These are phyloP conservation scores for Starmerella ratchasimensis DNA, from an alignment of 805 yeast genomes.

Conservation along the genomic window DNA sequence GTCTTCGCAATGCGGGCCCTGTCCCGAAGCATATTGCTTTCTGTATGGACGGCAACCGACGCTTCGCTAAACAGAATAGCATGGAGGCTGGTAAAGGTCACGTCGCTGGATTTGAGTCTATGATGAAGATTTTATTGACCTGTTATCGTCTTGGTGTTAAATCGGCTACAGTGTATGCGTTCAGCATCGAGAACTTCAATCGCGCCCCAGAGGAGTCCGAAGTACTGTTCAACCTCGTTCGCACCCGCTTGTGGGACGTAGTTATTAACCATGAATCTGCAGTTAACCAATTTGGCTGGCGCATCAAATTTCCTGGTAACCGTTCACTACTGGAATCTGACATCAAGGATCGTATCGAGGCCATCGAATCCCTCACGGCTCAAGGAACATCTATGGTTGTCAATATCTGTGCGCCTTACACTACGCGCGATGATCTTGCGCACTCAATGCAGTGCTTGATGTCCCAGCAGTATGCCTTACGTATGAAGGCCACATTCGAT, in stretches of 20 bases:
- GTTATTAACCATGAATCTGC: slow-evolving; percentile 15
- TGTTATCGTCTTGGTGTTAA: slow-evolving; percentile 68
- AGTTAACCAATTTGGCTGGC: slow-evolving; percentile 44
- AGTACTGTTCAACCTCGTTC: slow-evolving; percentile 30
- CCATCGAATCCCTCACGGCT: slow-evolving; percentile 51
- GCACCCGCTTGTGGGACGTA: slow-evolving; percentile 22
- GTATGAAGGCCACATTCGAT: not conserved
- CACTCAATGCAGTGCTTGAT: slow-evolving; percentile 35
- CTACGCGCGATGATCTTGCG: slow-evolving; percentile 78
- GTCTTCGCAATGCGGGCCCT: slow-evolving; percentile 28
- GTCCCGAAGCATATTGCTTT: slow-evolving; percentile 83
- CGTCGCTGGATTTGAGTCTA: slow-evolving; percentile 65
- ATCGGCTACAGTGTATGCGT: slow-evolving; percentile 85
- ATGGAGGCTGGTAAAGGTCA: slow-evolving; percentile 83
- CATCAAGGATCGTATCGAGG: slow-evolving; percentile 46
- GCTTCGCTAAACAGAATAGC: slow-evolving; percentile 59
- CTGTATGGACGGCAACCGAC: slow-evolving; percentile 94
- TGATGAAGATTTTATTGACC: slow-evolving; percentile 53
- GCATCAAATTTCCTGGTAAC: slow-evolving; percentile 66
- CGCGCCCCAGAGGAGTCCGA: slow-evolving; percentile 70
- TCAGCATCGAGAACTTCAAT: slow-evolving; percentile 89
- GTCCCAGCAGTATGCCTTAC: too few relatives aligned
- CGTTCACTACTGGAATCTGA: slow-evolving; percentile 52
- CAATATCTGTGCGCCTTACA: slow-evolving; percentile 73
- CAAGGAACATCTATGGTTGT: slow-evolving; percentile 32